Conservation (phyloP, 2,329 filamentous ascomycete genomes). For the Hortaea sp. region DNA sequence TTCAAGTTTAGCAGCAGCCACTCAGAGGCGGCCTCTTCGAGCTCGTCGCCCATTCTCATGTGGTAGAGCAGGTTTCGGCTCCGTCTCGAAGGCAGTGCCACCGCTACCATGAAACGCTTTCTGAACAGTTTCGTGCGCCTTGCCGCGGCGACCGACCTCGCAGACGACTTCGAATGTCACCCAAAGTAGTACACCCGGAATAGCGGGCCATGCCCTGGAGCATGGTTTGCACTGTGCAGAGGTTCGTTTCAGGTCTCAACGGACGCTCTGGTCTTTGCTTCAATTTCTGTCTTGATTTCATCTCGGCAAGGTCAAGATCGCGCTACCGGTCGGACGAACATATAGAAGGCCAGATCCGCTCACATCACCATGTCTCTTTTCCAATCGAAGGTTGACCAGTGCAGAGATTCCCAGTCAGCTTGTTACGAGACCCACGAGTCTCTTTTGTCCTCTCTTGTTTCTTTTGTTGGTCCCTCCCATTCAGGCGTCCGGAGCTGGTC, state of each 20-base stretch:
- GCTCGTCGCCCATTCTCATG: conserved; percentile 4
- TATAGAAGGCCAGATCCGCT: conserved; percentile 15
- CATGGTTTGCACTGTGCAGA: conserved; percentile 11
- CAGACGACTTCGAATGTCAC: conserved; percentile 1
- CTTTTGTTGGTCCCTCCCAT: conserved; percentile 25
- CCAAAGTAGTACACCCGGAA: conserved; percentile 12
- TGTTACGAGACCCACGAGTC: conserved; percentile 30
- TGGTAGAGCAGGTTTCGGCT: conserved; percentile 6
- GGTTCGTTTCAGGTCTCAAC: conserved; percentile 17
- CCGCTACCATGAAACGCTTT: conserved; percentile 6
- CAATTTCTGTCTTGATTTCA: conserved; percentile 9
- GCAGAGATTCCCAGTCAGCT: conserved; percentile 3
- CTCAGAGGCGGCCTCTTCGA: conserved; percentile 5
- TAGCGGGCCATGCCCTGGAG: conserved; percentile 3
- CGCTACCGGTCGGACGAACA: conserved; percentile 9
- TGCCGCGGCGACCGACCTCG: not conserved
- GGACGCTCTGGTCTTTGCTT: conserved; percentile 12
- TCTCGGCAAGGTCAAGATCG: conserved; percentile 10
- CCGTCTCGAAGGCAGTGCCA: conserved; percentile 5
- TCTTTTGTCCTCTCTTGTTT: conserved; percentile 26
- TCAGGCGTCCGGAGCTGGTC: conserved; percentile 34
- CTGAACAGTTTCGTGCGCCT: not conserved
- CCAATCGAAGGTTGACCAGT: not conserved
- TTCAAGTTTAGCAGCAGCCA: conserved; percentile 16
- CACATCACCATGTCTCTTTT: conserved; percentile 7